Base-by-base conservation (phyloP, 441 rosid genomes). In the Omphalea diandra region DNA sequence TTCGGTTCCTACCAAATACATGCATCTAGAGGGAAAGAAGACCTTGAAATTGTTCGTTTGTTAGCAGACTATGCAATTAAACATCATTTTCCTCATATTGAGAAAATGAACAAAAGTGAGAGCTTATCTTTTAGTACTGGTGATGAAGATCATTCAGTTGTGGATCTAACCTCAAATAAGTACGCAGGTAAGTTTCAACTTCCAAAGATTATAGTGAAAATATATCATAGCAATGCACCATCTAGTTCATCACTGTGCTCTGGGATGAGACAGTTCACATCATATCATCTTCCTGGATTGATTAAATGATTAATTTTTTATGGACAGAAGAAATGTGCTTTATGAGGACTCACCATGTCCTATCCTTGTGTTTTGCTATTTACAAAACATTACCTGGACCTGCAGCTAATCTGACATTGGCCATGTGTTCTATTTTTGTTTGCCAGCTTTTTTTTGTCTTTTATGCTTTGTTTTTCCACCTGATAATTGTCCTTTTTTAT, bases 1-100 rank as follows among this genome's bases (percentile, higher is more conserved):
- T 90, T 95, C 73, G 98, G 98, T 78, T 90, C 98, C 56, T 93
- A 80, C 80, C 99, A 95, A 77, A 24, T 95, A 76, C 99, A 88
- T 81, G 89, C 98, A 63, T 87, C 87, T 41, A 89, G 97, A 85
- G 98, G 94, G 65, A 84, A 89, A 79, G 98, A 90, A 80, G 96
- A 93, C 83, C 82, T 88, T 73, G 81, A 80, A 29, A 89, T 95
- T 63, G 89, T 95, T 49, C 80, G 83, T 49, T 77, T 85, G 70
- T 83, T 90, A 80, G 95, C 98, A 53, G 95, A 95, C 85, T 91
- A 93, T 87, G 97, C 94, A 65, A 93, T 95, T 75, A 83, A 63
- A 78, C 80, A 89, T 81, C 97, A 95, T 81, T 95, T 90, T 73
- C 92, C 90, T 62, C 96, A 88, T 79, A 84, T 95, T 72, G 92